Percentiles rank a stretch among this genome's conserved stretches.
Evolutionary conservation across 495 filamentous ascomycete genomes (phyloP).

Genomic region (Xylaria flabelliformis): DNA sequence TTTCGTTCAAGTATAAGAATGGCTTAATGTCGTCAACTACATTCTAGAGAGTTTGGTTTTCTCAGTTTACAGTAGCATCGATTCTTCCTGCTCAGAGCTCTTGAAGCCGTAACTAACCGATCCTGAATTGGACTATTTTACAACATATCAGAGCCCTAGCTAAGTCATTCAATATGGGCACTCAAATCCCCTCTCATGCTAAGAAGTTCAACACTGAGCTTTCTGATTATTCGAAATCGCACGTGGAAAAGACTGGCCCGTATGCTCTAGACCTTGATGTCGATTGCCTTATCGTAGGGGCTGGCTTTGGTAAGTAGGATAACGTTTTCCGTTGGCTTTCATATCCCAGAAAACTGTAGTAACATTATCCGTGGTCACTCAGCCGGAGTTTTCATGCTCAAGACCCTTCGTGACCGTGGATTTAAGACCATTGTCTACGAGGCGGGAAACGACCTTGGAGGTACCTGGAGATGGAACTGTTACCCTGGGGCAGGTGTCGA

Average conservation of each 20-base stretch:
- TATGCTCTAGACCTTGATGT: slow-evolving; percentile 48
- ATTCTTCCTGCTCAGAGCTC: neutral
- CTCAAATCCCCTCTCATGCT: neutral
- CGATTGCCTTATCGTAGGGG: slow-evolving; percentile 61
- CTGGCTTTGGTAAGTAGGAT: slow-evolving; percentile 49
- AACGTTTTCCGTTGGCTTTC: neutral
- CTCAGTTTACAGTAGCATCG: neutral
- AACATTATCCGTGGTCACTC: neutral
- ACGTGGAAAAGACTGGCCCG: slow-evolving; percentile 48
- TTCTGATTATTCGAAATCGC: slow-evolving; percentile 31
- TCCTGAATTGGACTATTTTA: neutral
- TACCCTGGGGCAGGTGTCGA: slow-evolving; percentile 63
- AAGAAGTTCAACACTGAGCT: slow-evolving; percentile 40
- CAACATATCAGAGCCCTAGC: neutral
- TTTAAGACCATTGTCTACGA: slow-evolving; percentile 54
- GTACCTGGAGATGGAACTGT: slow-evolving; percentile 61
- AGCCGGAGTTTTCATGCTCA: slow-evolving; percentile 40
- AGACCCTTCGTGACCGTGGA: slow-evolving; percentile 40
- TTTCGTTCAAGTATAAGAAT: slow-evolving; percentile 2
- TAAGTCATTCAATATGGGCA: slow-evolving; percentile 15
- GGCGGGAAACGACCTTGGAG: slow-evolving; percentile 54
- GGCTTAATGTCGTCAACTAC: neutral
- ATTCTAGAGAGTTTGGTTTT: neutral
- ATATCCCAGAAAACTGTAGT: neutral
- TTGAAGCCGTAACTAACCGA: neutral